Evolutionary conservation across 495 filamentous ascomycete genomes (phyloP), one percentile per base, ranked within the genome.

Genomic region (Arthonia radiata): DNA sequence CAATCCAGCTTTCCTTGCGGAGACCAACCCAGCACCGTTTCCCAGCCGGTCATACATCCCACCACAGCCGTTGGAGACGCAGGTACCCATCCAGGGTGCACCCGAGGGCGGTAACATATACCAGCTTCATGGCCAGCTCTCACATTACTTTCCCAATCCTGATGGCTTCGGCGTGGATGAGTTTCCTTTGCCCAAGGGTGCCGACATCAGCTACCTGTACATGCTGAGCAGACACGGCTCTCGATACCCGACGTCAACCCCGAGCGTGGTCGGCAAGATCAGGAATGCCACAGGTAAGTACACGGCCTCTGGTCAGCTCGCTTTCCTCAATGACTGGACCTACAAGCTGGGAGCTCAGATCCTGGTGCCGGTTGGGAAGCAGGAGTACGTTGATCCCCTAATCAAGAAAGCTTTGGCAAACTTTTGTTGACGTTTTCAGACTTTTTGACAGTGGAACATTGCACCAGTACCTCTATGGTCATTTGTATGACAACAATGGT

Each of bases 381-480:
- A 57, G 24, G 49, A 61, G 32, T 37, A 38, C n/a, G 33, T 29
- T 27, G n/a, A 4, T 14, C 7, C 23, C 15, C n/a, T n/a, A n/a
- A n/a, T n/a, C n/a, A n/a, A n/a, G n/a, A n/a, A n/a, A n/a, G n/a
- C n/a, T n/a, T n/a, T n/a, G 8, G 12, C 15, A 24, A 14, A 28
- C 24, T 25, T 30, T n/a, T 1, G 12, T 27, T 12, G 15, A 17
- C 13, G n/a, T 24, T 11, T 22, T n/a, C 22, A 43, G 40, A 29
- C 35, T 59, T 0, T 62, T 58, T 25, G 48, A 61, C 24, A 52
- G 47, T 17, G 58, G 58, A 30, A 46, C 61, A 1, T 41, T 65
- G 4, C 61, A 68, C 34, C 55, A 54, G 27, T 70, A 67, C 36
- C 54, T 67, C 40, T 73, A 73, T 31, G 59, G 52, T 2, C 53